Evolutionary conservation across 1,139 yeast genomes (phyloP).

Genomic region (Geotrichum armillariae): DNA sequence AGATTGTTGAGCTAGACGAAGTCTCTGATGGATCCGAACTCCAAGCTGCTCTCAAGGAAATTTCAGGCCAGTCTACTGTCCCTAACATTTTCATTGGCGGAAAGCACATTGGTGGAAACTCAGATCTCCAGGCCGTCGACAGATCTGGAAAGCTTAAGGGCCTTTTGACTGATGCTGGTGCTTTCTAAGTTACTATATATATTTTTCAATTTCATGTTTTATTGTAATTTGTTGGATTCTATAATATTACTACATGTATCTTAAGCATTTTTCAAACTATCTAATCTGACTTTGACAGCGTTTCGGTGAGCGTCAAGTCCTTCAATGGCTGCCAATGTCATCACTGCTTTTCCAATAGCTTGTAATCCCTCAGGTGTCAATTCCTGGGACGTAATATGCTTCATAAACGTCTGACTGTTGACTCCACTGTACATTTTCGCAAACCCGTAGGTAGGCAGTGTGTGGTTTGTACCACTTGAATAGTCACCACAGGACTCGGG

Average conservation of each 20-base stretch:
- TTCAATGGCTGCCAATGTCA: constrained; percentile 95
- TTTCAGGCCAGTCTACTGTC: constrained; percentile 90
- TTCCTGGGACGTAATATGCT: constrained; percentile 91
- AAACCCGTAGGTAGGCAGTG: constrained; percentile 96
- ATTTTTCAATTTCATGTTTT: no score
- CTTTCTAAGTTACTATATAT: constrained; percentile 12
- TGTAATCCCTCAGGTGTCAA: constrained; percentile 81
- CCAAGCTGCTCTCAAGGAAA: constrained; percentile 72
- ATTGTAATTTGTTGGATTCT: background rate
- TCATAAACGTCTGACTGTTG: constrained; percentile 92
- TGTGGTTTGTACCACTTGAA: constrained; percentile 96
- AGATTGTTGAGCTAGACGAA: constrained; percentile 32
- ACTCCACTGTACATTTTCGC: constrained; percentile 98
- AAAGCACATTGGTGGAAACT: constrained; percentile 92
- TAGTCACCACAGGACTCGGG: constrained; percentile 99
- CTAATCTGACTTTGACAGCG: constrained; percentile 93
- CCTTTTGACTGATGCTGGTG: constrained; percentile 32
- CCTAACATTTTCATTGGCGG: constrained; percentile 92
- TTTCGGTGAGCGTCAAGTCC: constrained; percentile 97
- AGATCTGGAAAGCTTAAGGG: constrained; percentile 42
- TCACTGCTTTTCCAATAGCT: constrained; percentile 91
- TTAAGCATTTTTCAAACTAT: constrained; percentile 42
- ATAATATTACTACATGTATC: background rate
- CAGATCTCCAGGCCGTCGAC: constrained; percentile 69
- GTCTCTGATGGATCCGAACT: constrained; percentile 58